A percentile compares a stretch with the other conserved stretches of the same genome.
Evolutionary conservation across 257 asterid genomes (phyloP).

Genomic region (Scutellaria minor): DNA sequence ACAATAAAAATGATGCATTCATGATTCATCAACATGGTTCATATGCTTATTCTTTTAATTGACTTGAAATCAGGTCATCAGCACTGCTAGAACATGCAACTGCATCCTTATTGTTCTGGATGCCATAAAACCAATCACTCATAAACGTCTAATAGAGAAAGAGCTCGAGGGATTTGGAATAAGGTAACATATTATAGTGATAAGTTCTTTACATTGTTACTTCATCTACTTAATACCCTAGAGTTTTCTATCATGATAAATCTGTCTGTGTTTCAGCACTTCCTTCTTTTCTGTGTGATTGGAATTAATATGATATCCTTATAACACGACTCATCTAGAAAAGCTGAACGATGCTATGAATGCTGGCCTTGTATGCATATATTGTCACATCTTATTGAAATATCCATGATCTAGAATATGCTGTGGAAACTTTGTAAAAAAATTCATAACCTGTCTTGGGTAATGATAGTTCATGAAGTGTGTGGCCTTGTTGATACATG

Average conservation of each 20-base stretch:
- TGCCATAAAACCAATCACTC: constrained; percentile 98
- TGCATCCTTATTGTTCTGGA: constrained; percentile 95
- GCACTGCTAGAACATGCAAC: constrained; percentile 96
- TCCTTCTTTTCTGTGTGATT: not conserved
- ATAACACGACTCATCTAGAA: constrained; percentile 20
- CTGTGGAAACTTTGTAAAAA: not conserved
- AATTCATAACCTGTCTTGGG: not conserved
- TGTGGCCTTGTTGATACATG: not conserved
- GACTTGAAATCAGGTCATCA: constrained; percentile 70
- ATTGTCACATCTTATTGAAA: not conserved
- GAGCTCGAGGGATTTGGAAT: constrained; percentile 99
- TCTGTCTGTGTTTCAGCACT: not conserved
- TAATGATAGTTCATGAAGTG: constrained; percentile 29
- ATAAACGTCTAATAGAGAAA: constrained; percentile 93
- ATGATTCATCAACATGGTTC: constrained; percentile 24
- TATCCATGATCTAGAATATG: not conserved
- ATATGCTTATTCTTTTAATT: constrained; percentile 24
- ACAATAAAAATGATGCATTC: constrained; percentile 6
- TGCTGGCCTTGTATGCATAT: constrained; percentile 13
- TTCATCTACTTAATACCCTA: not conserved
- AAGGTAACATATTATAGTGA: constrained; percentile 54
- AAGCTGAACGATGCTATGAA: not conserved
- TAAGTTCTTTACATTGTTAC: not conserved
- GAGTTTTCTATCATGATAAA: constrained; percentile 8
- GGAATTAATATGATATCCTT: constrained; percentile 10